Base-by-base conservation (phyloP, 208 protist species). In the Wallacemonas sp. region DNA sequence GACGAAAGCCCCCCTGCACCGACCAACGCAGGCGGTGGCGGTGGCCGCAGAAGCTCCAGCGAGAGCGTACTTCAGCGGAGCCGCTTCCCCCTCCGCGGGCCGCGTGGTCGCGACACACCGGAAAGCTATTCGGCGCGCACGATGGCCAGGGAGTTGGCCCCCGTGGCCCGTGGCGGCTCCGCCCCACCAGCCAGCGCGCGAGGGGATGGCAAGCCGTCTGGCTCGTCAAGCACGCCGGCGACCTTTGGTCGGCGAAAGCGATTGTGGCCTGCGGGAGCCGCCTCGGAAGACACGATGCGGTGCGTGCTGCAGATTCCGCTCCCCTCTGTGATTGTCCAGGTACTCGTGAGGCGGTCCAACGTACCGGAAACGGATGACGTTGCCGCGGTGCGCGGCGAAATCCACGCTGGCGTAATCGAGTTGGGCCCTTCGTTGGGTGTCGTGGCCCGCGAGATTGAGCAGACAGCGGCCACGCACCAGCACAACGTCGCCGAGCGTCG, bases 361-460 rank as follows among this genome's bases (percentile, higher is more conserved):
- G 22, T 39, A 2, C 27, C 39, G 1, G 52, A 39, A 0, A 71
- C 71, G 9, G 63, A 82, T 0, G 80, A 92, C 33, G 33, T 75
- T 30, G 58, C 62, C 0, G 67, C 85, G 12, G 70, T 88, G 13
- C 78, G 79, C 1, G 61, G 79, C 22, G 91, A 93, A 70, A 71
- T 96, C 27, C 67, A 77, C 13, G 80, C 77, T 0, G 80, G 76
- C 13, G 69, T 74, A n/a, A 85, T 96, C 22, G 81, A 85, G 58
- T 52, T 96, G 54, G 79, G 71, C 17, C 91, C 91, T 0, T 83
- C 84, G 34, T 79, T 93, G 50, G 71, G 76, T n/a, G 68, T 63
- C 12, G 52, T 96, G 13, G 79, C 83, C 15, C 73, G 78, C 21
- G 91, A 94, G 45, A 85, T 92, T 62, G 79, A 92, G 63, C 67